These are phyloP conservation scores for Pseudoscleropodium purum DNA, from an alignment of 225 moss, liverwort and hornwort genomes.

Conservation along the genomic window DNA sequence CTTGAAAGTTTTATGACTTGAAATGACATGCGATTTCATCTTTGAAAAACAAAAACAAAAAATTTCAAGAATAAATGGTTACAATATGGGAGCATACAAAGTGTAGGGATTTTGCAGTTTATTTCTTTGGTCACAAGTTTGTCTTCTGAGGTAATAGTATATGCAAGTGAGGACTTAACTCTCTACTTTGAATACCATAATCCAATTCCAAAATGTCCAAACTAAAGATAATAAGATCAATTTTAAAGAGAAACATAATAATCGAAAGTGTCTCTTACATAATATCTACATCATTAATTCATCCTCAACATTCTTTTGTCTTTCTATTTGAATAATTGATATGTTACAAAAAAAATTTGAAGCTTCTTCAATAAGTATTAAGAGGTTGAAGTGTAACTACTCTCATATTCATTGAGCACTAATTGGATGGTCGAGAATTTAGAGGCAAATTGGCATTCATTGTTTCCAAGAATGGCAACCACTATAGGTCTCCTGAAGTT, in stretches of 20 bases:
- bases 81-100: background rate
- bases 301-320: background rate
- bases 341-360: background rate
- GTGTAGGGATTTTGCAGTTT: background rate
- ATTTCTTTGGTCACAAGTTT: rapidly evolving
- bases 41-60: background rate
- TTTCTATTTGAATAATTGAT: background rate
- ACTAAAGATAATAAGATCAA: background rate
- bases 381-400: background rate
- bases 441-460: background rate
- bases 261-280: rapidly evolving
- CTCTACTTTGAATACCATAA: rapidly evolving
- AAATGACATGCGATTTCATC: background rate
- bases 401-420: background rate
- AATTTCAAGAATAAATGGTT: background rate
- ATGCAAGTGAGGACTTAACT: rapidly evolving
- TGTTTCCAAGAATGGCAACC: rapidly evolving
- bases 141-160: background rate
- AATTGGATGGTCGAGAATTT: no score
- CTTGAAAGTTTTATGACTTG: background rate
- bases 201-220: rapidly evolving
- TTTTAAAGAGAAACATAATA: background rate
- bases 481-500: background rate
- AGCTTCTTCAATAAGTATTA: background rate
- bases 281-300: background rate